A percentile compares a stretch with the other conserved stretches of the same genome.
Evolutionary conservation across 1,139 yeast genomes (phyloP).

Genomic region (Saccharomyces pastorianus): DNA sequence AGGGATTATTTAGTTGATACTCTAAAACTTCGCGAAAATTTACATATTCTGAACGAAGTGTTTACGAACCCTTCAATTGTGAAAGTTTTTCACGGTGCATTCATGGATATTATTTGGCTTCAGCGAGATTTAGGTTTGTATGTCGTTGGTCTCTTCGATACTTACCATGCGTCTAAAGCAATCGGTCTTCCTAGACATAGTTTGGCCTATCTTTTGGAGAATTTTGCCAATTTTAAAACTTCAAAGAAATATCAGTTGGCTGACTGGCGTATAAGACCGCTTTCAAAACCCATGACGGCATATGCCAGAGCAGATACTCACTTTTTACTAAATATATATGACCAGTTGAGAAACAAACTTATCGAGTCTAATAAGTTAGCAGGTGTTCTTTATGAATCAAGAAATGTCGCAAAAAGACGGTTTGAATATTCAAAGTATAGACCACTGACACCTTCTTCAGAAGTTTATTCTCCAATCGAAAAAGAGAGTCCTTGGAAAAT

Average conservation of each 20-base stretch:
- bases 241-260: constrained; percentile 93
- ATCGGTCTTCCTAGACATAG: constrained; percentile 77
- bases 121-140: constrained; percentile 93
- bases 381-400: constrained; percentile 64
- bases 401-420: constrained; percentile 73
- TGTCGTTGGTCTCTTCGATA: constrained; percentile 83
- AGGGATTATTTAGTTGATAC: constrained; percentile 83
- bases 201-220: constrained; percentile 74
- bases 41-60: constrained; percentile 58
- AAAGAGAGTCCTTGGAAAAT: constrained; percentile 50
- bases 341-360: constrained; percentile 60
- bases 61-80: constrained; percentile 74
- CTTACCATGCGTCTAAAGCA: constrained; percentile 78
- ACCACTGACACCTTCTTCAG: constrained; percentile 36
- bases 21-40: constrained; percentile 61
- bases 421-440: constrained; percentile 66
- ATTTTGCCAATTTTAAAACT: constrained; percentile 74
- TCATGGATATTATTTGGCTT: constrained; percentile 94
- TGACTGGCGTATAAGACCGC: constrained; percentile 92
- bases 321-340: constrained; percentile 72
- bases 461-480: constrained; percentile 44
- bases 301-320: constrained; percentile 97
- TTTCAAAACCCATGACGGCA: constrained; percentile 64
- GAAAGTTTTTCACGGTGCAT: constrained; percentile 93
- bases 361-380: constrained; percentile 45